These are phyloP conservation scores for Rosa chinensis DNA, from an alignment of 306 rosid species.

Conservation along the genomic window DNA sequence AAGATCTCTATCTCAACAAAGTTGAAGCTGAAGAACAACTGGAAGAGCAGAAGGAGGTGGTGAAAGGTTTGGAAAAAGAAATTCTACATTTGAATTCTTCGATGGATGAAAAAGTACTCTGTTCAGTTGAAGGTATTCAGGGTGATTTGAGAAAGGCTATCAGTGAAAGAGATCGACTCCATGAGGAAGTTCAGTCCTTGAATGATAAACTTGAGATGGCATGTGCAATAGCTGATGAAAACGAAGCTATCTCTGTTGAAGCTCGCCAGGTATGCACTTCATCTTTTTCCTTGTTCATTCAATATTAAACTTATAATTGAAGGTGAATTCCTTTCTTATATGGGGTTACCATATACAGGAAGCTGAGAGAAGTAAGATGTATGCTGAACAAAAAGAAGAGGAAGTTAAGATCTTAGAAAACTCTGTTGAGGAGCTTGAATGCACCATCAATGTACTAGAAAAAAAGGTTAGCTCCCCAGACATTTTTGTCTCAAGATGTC, in stretches of 20 bases:
- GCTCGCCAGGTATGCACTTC: slow-evolving; percentile 70
- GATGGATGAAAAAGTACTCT: slow-evolving; percentile 50
- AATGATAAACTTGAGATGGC: slow-evolving; percentile 78
- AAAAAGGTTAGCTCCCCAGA: slow-evolving; percentile 60
- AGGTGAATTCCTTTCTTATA: slow-evolving; percentile 20
- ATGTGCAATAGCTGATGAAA: slow-evolving; percentile 76
- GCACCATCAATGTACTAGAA: slow-evolving; percentile 89
- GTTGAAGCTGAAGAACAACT: slow-evolving; percentile 60
- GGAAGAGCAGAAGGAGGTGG: slow-evolving; percentile 75
- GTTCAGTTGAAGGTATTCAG: slow-evolving; percentile 57
- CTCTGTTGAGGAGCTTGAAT: slow-evolving; percentile 94
- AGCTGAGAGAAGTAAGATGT: slow-evolving; percentile 75
- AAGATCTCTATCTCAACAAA: slow-evolving; percentile 55
- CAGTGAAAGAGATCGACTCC: slow-evolving; percentile 72
- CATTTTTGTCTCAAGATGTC: background rate
- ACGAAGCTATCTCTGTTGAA: slow-evolving; percentile 81
- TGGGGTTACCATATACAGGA: slow-evolving; percentile 50
- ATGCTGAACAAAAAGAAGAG: slow-evolving; percentile 91
- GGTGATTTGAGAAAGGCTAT: slow-evolving; percentile 57
- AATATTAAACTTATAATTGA: slow-evolving; percentile 16
- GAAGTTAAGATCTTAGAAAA: slow-evolving; percentile 88
- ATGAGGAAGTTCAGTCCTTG: slow-evolving; percentile 56
- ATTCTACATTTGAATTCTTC: slow-evolving; percentile 64
- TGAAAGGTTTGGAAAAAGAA: slow-evolving; percentile 77
- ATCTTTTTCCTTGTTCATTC: slow-evolving; percentile 23